Evolutionary conservation across 2,329 filamentous ascomycete genomes (phyloP).

Genomic region (Bipolaris oryzae): DNA sequence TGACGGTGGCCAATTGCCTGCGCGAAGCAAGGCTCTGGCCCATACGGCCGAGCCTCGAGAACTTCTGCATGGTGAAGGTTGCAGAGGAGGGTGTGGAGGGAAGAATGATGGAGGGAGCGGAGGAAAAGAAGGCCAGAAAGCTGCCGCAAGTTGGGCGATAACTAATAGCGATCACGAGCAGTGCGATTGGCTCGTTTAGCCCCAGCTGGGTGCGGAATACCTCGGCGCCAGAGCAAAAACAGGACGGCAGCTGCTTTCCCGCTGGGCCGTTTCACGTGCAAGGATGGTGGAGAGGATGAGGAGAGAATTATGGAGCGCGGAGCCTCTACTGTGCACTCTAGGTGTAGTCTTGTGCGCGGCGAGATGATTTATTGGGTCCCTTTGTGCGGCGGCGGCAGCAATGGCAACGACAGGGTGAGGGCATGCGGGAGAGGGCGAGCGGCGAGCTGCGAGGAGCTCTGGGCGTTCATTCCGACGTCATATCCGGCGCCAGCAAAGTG

Average conservation of each 20-base stretch:
- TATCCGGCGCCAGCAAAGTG: constrained; percentile 3
- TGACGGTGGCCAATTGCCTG: constrained; percentile 77
- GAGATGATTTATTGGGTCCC: background rate
- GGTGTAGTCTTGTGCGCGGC: constrained; percentile 4
- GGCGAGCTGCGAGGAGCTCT: background rate
- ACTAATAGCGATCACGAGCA: constrained; percentile 39
- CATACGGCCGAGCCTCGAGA: constrained; percentile 71
- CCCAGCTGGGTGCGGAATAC: constrained; percentile 35
- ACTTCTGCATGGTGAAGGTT: constrained; percentile 67
- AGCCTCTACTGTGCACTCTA: too few relatives aligned
- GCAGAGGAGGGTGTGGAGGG: constrained; percentile 48
- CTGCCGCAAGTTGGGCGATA: constrained; percentile 41
- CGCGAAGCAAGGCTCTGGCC: constrained; percentile 69
- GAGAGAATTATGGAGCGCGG: constrained; percentile 16
- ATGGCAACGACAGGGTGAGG: background rate
- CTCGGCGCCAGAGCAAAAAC: constrained; percentile 34
- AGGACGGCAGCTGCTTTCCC: constrained; percentile 35
- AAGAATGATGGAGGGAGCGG: constrained; percentile 39
- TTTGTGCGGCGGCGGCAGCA: background rate
- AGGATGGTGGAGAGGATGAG: constrained; percentile 13
- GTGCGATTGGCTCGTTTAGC: constrained; percentile 41
- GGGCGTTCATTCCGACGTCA: constrained; percentile 16
- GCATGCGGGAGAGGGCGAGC: background rate
- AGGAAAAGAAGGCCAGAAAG: constrained; percentile 47
- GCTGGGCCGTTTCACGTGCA: constrained; percentile 43